Percentiles rank a stretch among this genome's conserved stretches.
Evolutionary conservation across 108 stramenopile genomes (phyloP).

Genomic region (Skeletonema menzelii): DNA sequence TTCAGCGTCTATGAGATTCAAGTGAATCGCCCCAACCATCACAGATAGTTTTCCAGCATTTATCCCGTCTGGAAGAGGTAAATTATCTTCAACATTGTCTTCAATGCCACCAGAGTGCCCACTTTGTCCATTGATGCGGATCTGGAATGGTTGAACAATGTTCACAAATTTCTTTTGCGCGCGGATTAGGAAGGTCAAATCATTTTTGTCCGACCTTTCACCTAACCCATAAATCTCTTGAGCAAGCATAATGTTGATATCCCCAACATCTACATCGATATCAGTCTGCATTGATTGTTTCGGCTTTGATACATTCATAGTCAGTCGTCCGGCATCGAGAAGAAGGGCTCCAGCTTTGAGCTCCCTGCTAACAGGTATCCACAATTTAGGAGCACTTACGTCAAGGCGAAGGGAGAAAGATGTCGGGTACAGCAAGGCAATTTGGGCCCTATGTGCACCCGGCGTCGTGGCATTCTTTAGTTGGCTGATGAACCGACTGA

Average conservation of each 20-base stretch:
- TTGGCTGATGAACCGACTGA: slow-evolving; percentile 52
- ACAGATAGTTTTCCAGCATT: slow-evolving; percentile 24
- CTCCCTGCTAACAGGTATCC: slow-evolving; percentile 64
- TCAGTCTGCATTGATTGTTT: slow-evolving; percentile 42
- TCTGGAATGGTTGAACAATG: slow-evolving; percentile 66
- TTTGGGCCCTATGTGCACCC: slow-evolving; percentile 68
- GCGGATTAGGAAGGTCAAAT: slow-evolving; percentile 16
- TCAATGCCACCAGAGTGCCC: slow-evolving; percentile 9
- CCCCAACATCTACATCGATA: slow-evolving; percentile 49
- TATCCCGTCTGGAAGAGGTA: neutral
- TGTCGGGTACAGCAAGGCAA: slow-evolving; percentile 70
- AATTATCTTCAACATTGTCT: neutral
- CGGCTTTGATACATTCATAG: slow-evolving; percentile 40
- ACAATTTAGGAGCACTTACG: slow-evolving; percentile 74
- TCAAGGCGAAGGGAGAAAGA: slow-evolving; percentile 58
- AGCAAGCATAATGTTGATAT: slow-evolving; percentile 67
- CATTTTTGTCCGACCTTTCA: neutral
- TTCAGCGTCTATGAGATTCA: slow-evolving; percentile 79
- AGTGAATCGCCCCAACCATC: slow-evolving; percentile 51
- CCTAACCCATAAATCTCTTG: slow-evolving; percentile 1
- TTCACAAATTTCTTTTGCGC: slow-evolving; percentile 24
- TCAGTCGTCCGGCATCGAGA: slow-evolving; percentile 68
- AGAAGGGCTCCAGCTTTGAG: slow-evolving; percentile 57
- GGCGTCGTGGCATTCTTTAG: slow-evolving; percentile 79
- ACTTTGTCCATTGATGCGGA: slow-evolving; percentile 28